Evolutionary conservation across 208 protist genomes (phyloP).

Genomic region (Entamoeba invadens): DNA sequence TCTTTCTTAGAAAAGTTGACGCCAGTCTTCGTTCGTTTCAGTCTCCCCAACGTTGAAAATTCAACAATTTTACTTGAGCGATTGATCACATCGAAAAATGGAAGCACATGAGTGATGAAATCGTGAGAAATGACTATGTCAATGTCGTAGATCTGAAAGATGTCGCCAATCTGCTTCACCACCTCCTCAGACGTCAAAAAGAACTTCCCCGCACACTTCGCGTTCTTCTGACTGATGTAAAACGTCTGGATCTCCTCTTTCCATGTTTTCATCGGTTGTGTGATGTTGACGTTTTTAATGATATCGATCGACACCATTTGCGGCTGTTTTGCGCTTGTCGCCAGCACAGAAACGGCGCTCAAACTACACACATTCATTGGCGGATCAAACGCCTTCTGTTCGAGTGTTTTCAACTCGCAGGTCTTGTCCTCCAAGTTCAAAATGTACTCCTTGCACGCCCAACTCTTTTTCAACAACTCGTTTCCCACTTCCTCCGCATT

Average conservation of each 20-base stretch:
- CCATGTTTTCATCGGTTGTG: neutral
- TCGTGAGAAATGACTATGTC: neutral
- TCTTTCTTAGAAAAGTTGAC: neutral
- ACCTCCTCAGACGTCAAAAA: neutral
- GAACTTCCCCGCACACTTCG: neutral
- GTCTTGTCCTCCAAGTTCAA: neutral
- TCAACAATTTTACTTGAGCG: neutral
- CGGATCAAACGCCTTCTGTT: neutral
- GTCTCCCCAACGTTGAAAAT: neutral
- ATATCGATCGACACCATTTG: neutral
- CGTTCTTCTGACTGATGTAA: neutral
- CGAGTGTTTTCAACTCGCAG: neutral
- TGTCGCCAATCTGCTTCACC: neutral
- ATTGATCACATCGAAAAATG: neutral
- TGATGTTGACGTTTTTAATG: neutral
- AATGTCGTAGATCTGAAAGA: neutral
- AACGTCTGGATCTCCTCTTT: neutral
- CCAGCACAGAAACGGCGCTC: neutral
- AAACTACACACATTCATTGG: neutral
- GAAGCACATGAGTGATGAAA: neutral
- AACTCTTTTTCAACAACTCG: neutral
- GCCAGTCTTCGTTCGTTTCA: neutral
- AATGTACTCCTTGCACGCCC: neutral
- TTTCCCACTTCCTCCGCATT: neutral
- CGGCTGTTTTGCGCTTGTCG: neutral